These are phyloP conservation scores for Rhodotorula paludigena DNA, from an alignment of 768 basidiomycete species.

Conservation along the genomic window DNA sequence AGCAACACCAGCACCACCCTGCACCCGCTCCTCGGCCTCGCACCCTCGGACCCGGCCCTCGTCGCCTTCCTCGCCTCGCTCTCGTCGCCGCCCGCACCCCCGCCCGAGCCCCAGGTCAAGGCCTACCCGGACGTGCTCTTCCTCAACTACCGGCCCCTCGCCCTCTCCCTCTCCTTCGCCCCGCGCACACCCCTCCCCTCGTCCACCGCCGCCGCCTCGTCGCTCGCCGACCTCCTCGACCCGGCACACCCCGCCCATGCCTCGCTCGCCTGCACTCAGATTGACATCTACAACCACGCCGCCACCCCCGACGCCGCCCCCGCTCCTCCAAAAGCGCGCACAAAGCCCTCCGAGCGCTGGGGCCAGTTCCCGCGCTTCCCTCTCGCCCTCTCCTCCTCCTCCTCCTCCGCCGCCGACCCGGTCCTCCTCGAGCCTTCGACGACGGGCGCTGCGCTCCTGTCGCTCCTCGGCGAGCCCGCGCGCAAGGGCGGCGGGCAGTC, in stretches of 20 bases:
- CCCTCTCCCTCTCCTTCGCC: constrained; percentile 75
- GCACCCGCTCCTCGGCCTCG: constrained; percentile 2
- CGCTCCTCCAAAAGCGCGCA: neutral
- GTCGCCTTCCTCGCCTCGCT: constrained; percentile 5
- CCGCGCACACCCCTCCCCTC: constrained; percentile 54
- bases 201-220: constrained; percentile 46
- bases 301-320: neutral
- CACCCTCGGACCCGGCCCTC: neutral
- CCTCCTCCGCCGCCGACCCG: neutral
- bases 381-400: constrained; percentile 2
- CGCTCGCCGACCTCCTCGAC: no score
- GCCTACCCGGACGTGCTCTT: constrained; percentile 66
- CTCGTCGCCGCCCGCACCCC: neutral
- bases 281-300: constrained; percentile 72
- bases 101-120: constrained; percentile 52
- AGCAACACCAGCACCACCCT: neutral
- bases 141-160: constrained; percentile 73
- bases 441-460: constrained; percentile 73
- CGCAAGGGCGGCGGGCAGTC: constrained; percentile 83
- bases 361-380: constrained; percentile 16
- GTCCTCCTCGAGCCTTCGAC: constrained; percentile 49
- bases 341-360: neutral
- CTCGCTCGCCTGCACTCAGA: constrained; percentile 60
- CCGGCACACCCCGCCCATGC: constrained; percentile 40
- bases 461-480: constrained; percentile 72